Evolutionary conservation across 108 stramenopile species (phyloP).

Genomic region (Cyclotella atomus): DNA sequence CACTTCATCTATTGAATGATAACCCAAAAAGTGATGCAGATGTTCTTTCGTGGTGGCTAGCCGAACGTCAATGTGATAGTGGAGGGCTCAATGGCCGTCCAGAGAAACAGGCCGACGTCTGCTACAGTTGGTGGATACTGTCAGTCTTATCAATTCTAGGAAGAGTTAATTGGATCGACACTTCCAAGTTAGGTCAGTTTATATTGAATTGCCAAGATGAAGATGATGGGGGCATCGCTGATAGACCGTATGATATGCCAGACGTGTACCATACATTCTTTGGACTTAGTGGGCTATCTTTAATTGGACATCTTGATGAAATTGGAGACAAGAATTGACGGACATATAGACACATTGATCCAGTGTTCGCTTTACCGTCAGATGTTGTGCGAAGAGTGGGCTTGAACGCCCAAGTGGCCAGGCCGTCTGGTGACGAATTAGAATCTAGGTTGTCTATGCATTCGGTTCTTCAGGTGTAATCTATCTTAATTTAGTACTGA

Average conservation of each 20-base stretch:
- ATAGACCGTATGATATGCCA: slow-evolving; percentile 93
- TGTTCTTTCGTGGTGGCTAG: slow-evolving; percentile 98
- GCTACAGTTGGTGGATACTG: slow-evolving; percentile 99
- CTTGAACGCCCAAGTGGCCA: slow-evolving; percentile 67
- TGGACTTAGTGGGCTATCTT: slow-evolving; percentile 90
- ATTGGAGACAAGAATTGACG: slow-evolving; percentile 25
- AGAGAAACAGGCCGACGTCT: slow-evolving; percentile 99
- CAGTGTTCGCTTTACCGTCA: slow-evolving; percentile 87
- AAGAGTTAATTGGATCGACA: slow-evolving; percentile 90
- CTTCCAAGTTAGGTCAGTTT: slow-evolving; percentile 79
- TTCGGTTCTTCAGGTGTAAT: neutral
- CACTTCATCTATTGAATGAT: slow-evolving; percentile 61
- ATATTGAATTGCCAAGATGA: slow-evolving; percentile 96
- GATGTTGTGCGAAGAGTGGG: slow-evolving; percentile 69
- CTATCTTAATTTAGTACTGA: neutral
- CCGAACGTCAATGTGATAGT: slow-evolving; percentile 98
- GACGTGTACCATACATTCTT: slow-evolving; percentile 99
- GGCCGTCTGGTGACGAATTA: slow-evolving; percentile 27
- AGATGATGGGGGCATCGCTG: slow-evolving; percentile 98
- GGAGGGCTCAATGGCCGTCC: slow-evolving; percentile 97
- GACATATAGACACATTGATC: slow-evolving; percentile 76
- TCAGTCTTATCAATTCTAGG: slow-evolving; percentile 91
- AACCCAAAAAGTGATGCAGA: slow-evolving; percentile 56
- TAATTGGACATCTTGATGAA: slow-evolving; percentile 80
- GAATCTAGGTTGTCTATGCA: slow-evolving; percentile 50